These are phyloP conservation scores for Neofusicoccum umdonicola DNA, from an alignment of 2,329 filamentous ascomycete genomes.

Conservation along the genomic window DNA sequence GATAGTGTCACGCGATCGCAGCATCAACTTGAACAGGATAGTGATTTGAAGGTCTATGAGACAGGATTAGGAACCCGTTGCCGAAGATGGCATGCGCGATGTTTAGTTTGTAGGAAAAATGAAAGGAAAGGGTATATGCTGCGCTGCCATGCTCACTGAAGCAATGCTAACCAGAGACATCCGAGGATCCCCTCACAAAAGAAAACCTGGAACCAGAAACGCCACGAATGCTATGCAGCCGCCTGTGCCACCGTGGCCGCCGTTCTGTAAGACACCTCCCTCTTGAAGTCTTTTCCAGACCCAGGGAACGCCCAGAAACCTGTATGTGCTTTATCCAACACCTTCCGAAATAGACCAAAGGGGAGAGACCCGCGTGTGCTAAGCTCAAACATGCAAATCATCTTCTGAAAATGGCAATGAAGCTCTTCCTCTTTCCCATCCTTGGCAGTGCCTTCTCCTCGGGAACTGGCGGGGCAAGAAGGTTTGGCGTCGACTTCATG, in stretches of 20 bases:
- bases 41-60: neutral
- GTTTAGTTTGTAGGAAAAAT: conserved; percentile 2
- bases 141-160: conserved; percentile 13
- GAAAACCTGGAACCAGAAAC: conserved; percentile 12
- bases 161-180: conserved; percentile 11
- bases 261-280: neutral
- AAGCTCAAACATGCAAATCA: conserved; percentile 17
- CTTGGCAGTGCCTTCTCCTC: conserved; percentile 32
- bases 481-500: conserved; percentile 19
- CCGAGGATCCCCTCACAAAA: neutral
- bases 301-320: neutral
- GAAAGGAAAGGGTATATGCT: conserved; percentile 17
- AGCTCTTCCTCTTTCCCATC: conserved; percentile 48
- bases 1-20: neutral
- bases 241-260: conserved; percentile 7
- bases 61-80: neutral
- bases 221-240: conserved; percentile 16
- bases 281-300: neutral
- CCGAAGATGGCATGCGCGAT: neutral
- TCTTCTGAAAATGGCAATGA: conserved; percentile 44
- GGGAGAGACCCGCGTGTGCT: neutral
- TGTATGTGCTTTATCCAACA: neutral
- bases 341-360: neutral
- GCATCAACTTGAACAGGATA: neutral
- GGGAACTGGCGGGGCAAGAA: conserved; percentile 31